Conservation (phyloP, 2,329 filamentous ascomycete genomes). For the Penicillium sp. region DNA sequence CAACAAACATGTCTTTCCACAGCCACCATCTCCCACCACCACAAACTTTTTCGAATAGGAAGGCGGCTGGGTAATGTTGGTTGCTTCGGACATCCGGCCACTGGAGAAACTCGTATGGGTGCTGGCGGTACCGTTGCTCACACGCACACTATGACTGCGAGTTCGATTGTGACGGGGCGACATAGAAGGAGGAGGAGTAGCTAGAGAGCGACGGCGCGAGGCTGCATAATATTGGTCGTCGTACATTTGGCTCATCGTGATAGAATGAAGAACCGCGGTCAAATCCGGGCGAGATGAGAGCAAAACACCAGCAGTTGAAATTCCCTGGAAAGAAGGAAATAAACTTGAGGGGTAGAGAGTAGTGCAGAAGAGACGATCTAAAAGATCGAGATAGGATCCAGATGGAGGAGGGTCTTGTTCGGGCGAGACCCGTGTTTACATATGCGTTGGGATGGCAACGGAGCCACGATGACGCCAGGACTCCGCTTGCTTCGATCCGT, state of each 20-base stretch:
- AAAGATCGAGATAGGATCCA: slow-evolving; percentile 18
- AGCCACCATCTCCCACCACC: slow-evolving; percentile 94
- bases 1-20: slow-evolving; percentile 95
- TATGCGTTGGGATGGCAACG: slow-evolving; percentile 36
- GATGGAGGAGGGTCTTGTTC: slow-evolving; percentile 15
- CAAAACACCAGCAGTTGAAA: neutral
- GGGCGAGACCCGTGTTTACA: slow-evolving; percentile 32
- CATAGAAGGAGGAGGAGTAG: slow-evolving; percentile 36
- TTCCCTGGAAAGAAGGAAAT: neutral
- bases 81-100: slow-evolving; percentile 70
- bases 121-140: slow-evolving; percentile 85
- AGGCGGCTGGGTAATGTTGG: slow-evolving; percentile 82
- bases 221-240: slow-evolving; percentile 49
- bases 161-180: slow-evolving; percentile 44
- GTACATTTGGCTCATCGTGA: slow-evolving; percentile 33
- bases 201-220: slow-evolving; percentile 53
- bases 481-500: slow-evolving; percentile 11
- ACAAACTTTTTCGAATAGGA: slow-evolving; percentile 99
- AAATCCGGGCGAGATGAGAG: neutral
- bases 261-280: slow-evolving; percentile 16
- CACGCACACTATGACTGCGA: slow-evolving; percentile 55
- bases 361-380: slow-evolving; percentile 10
- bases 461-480: slow-evolving; percentile 20
- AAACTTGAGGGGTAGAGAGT: slow-evolving; percentile 1
- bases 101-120: slow-evolving; percentile 69